phyloP scores from a whole-genome alignment of 139 green algal genomes.

The Picochlorum costavermella region DNA sequence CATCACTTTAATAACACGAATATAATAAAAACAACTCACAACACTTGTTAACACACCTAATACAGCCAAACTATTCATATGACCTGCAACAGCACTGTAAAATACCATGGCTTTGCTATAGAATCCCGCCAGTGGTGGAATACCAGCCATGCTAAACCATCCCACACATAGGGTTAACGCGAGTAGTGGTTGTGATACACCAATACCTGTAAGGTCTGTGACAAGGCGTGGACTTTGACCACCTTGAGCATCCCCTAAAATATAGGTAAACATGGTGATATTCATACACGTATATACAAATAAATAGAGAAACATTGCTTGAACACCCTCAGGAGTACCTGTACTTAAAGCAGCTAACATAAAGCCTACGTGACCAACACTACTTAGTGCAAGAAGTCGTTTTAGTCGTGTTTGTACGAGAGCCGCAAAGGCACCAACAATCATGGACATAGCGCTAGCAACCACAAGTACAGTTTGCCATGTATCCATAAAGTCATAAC shows the following conservation, averaged over 20 bases:
- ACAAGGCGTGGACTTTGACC: constrained; percentile 18
- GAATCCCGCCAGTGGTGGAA: constrained; percentile 53
- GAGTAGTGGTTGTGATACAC: constrained; percentile 40
- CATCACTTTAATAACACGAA: constrained; percentile 57
- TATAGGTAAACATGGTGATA: constrained; percentile 41
- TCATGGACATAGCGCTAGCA: constrained; percentile 43
- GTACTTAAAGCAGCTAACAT: constrained; percentile 46
- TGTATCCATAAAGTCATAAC: constrained; percentile 46
- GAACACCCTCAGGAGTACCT: constrained; percentile 51
- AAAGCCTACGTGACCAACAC: constrained; percentile 53
- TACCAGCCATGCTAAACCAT: constrained; percentile 51
- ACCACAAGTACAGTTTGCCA: constrained; percentile 53
- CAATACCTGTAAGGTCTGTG: constrained; percentile 42
- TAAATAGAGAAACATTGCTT: constrained; percentile 46
- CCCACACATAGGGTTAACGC: constrained; percentile 38
- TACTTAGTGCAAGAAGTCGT: constrained; percentile 52
- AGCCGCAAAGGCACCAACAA: constrained; percentile 38
- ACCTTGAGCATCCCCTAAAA: background rate
- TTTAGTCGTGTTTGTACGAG: constrained; percentile 57
- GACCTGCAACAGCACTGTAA: constrained; percentile 43
- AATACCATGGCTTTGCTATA: constrained; percentile 58
- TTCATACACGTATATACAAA: constrained; percentile 52
- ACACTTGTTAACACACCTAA: constrained; percentile 49
- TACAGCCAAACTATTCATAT: constrained; percentile 43
- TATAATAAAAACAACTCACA: constrained; percentile 63